phyloP scores from a whole-genome alignment of 371 early-diverging fungal genomes.

The Apophysomyces variabilis region DNA sequence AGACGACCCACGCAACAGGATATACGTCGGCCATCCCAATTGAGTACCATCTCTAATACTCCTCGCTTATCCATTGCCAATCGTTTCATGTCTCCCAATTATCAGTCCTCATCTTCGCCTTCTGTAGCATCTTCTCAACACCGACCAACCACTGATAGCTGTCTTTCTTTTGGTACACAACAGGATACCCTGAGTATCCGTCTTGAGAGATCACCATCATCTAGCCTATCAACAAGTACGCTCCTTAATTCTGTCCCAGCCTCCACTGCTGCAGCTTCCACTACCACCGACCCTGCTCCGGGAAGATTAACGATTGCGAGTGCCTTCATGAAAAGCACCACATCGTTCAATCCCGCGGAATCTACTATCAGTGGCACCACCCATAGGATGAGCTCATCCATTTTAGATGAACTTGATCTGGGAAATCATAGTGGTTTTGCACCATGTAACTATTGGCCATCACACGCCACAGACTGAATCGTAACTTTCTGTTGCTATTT shows the following conservation, averaged over 20 bases:
- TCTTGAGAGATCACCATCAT: conserved; percentile 20
- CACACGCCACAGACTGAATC: background rate
- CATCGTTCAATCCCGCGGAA: background rate
- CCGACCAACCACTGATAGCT: background rate
- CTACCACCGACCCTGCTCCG: conserved; percentile 20
- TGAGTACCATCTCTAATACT: conserved; percentile 4
- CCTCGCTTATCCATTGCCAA: conserved; percentile 47
- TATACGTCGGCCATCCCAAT: conserved; percentile 3
- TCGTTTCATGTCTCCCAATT: conserved; percentile 35
- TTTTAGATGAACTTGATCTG: conserved; percentile 24
- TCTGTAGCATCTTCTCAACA: conserved; percentile 10
- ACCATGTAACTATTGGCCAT: background rate
- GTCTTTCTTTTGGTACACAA: conserved; percentile 3
- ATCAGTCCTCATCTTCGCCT: background rate
- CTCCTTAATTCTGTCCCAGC: conserved; percentile 3
- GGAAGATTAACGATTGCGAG: conserved; percentile 42
- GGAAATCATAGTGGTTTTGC: conserved; percentile 10
- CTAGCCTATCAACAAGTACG: conserved; percentile 20
- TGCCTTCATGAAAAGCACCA: conserved; percentile 30
- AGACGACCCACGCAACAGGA: conserved; percentile 9
- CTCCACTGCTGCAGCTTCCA: background rate
- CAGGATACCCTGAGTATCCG: conserved; percentile 5
- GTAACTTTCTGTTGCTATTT: background rate
- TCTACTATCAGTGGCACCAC: conserved; percentile 17
- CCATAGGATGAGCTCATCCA: conserved; percentile 11